Evolutionary conservation across 2,329 filamentous ascomycete genomes (phyloP), one percentile per base, ranked within the genome.

Genomic region (Cordyceps cicadae): DNA sequence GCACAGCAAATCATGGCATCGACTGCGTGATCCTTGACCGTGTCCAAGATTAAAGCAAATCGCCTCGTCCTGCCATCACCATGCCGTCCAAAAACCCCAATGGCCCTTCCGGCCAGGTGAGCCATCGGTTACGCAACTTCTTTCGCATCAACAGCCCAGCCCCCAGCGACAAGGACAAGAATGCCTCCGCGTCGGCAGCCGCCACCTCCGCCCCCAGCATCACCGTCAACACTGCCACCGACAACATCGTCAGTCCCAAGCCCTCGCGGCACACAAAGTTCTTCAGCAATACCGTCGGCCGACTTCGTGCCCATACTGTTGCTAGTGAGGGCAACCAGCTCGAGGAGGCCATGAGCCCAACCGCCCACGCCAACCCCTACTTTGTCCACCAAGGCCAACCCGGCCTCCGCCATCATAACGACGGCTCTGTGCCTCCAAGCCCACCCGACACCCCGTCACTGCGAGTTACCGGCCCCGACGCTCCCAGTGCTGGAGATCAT

Each of bases 371-470:
- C 65, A 99, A 99, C 73, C 94, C 94, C 19, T 99, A 99, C 76
- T 99, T 97, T 74, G 89, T 87, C 66, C 94, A 97, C 72, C 94
- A 99, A 76, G 94, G 94, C 61, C 92, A 92, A 68, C 94, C 94
- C 4, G 90, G 90, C 65, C 80, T 97, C 68, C 88, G 93, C 71
- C 94, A 99, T 77, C 92, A 95, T 77, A 96, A 97, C 74, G 91
- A 94, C 67, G 90, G 88, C 70, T 97, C 92, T 65, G 89, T 96
- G 41, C 92, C 94, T 15, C 91, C 92, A 14, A 96, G 92, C 63
- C 93, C 94, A 34, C 91, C 93, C 50, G 92, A 96, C 72, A 96
- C 92, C 1, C 92, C 93, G 21, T 85, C 85, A 63, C 79, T 93
- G 66, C 89, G 89, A 75, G 80, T 89, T 60, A 84, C 89, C 55